These are phyloP conservation scores for Wickerhamomyces bisporus DNA, from an alignment of 805 yeast genomes.

Conservation along the genomic window DNA sequence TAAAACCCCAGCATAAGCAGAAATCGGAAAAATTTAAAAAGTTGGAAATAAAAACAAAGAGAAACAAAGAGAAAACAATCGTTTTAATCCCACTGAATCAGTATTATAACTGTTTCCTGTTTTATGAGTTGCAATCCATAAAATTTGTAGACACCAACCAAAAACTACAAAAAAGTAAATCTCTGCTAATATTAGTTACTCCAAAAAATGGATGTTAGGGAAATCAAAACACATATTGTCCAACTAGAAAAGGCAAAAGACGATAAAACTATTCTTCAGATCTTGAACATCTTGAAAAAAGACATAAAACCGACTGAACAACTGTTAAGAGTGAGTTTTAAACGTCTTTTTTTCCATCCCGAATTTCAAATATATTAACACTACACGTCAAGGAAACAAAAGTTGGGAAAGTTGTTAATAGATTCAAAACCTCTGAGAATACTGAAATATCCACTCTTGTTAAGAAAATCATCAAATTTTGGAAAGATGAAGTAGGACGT, in stretches of 20 bases:
- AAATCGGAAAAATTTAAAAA: too few species aligned
- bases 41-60: too few species aligned
- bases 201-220: constrained; percentile 67
- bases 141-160: too few species aligned
- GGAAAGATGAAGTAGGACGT: constrained; percentile 85
- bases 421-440: constrained; percentile 65
- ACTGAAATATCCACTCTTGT: constrained; percentile 66
- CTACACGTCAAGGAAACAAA: constrained; percentile 64
- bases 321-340: constrained; percentile 54
- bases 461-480: constrained; percentile 72
- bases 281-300: constrained; percentile 58
- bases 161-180: too few species aligned
- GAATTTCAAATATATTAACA: not conserved
- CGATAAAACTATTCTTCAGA: constrained; percentile 59
- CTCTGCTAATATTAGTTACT: too few species aligned
- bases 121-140: too few species aligned
- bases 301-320: constrained; percentile 83
- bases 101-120: too few species aligned
- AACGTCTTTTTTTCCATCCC: not conserved
- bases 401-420: constrained; percentile 96
- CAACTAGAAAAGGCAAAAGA: constrained; percentile 69
- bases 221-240: constrained; percentile 62
- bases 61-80: too few species aligned
- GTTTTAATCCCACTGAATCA: too few species aligned
- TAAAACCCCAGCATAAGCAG: too few species aligned